phyloP scores from a whole-genome alignment of 2,329 filamentous ascomycete genomes.

The Lachnum nothofagi region DNA sequence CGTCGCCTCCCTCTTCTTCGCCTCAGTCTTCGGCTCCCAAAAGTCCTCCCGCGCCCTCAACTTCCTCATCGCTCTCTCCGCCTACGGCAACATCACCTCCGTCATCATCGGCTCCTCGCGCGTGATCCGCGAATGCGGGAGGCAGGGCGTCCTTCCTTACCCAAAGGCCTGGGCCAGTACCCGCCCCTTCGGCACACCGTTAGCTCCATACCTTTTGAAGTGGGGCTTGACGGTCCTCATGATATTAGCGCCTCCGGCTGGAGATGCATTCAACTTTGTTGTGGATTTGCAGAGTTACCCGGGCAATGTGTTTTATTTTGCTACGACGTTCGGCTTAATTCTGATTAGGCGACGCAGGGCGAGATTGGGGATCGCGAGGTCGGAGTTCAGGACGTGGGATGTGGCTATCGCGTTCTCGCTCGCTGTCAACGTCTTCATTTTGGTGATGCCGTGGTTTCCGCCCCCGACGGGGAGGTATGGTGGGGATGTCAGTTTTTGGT shows the following conservation, averaged over 20 bases:
- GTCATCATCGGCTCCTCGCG: slow-evolving; percentile 51
- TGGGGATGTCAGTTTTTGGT: slow-evolving; percentile 69
- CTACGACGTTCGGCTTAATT: slow-evolving; percentile 53
- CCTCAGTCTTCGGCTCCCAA: slow-evolving; percentile 49
- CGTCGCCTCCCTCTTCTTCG: slow-evolving; percentile 39
- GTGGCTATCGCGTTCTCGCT: slow-evolving; percentile 54
- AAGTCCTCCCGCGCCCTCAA: slow-evolving; percentile 50
- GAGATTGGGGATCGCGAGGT: slow-evolving; percentile 42
- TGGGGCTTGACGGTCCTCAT: slow-evolving; percentile 54
- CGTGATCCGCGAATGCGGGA: slow-evolving; percentile 53
- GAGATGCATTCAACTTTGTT: slow-evolving; percentile 61
- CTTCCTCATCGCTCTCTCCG: slow-evolving; percentile 51
- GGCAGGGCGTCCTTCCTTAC: slow-evolving; percentile 56
- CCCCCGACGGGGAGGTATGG: slow-evolving; percentile 53
- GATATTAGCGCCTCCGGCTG: slow-evolving; percentile 55
- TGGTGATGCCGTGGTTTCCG: slow-evolving; percentile 69
- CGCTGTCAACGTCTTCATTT: slow-evolving; percentile 53
- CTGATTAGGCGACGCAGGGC: slow-evolving; percentile 52
- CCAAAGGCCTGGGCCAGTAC: slow-evolving; percentile 59
- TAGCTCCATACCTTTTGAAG: slow-evolving; percentile 54
- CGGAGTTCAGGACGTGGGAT: slow-evolving; percentile 57
- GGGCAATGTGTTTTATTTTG: slow-evolving; percentile 50
- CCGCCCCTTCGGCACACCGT: slow-evolving; percentile 56
- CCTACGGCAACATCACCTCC: slow-evolving; percentile 55
- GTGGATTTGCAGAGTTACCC: slow-evolving; percentile 58